Evolutionary conservation across 345 rosid species (phyloP).

Genomic region (Eutrema heterophyllum): DNA sequence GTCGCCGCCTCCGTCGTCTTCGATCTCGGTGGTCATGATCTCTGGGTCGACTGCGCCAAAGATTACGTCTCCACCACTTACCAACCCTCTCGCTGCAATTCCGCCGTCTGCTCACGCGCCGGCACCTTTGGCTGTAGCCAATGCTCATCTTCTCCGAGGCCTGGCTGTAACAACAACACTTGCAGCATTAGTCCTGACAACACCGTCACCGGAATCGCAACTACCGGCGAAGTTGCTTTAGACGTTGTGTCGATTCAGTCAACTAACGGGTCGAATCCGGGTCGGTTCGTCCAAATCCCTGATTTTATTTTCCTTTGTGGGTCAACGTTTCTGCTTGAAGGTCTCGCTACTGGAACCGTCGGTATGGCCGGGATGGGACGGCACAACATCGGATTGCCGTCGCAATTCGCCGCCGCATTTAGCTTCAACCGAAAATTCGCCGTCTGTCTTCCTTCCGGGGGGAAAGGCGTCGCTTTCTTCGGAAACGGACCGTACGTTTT

Average conservation of each 20-base stretch:
- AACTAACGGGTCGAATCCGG: conserved; percentile 61
- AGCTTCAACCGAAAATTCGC: conserved; percentile 57
- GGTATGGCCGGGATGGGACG: conserved; percentile 72
- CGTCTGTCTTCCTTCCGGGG: conserved; percentile 43
- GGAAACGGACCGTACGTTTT: conserved; percentile 55
- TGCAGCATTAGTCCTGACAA: conserved; percentile 47
- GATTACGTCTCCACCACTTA: conserved; percentile 58
- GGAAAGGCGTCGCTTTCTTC: conserved; percentile 50
- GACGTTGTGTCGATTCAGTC: conserved; percentile 60
- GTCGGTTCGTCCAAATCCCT: conserved; percentile 34
- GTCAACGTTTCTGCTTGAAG: conserved; percentile 36
- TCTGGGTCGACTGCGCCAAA: conserved; percentile 61
- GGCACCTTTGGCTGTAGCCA: conserved; percentile 39
- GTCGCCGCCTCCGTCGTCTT: conserved; percentile 43
- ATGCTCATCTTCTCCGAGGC: conserved; percentile 45
- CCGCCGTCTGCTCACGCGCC: conserved; percentile 58
- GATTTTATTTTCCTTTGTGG: conserved; percentile 45
- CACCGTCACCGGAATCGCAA: conserved; percentile 37
- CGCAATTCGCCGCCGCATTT: conserved; percentile 51
- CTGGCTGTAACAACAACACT: conserved; percentile 73
- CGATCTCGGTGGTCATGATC: conserved; percentile 59
- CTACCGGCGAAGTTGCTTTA: conserved; percentile 47
- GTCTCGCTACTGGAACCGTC: conserved; percentile 42
- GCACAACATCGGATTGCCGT: conserved; percentile 42
- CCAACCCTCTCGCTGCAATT: conserved; percentile 42